Base-by-base conservation (phyloP, 805 yeast genomes). In the Lipomyces kockii region DNA sequence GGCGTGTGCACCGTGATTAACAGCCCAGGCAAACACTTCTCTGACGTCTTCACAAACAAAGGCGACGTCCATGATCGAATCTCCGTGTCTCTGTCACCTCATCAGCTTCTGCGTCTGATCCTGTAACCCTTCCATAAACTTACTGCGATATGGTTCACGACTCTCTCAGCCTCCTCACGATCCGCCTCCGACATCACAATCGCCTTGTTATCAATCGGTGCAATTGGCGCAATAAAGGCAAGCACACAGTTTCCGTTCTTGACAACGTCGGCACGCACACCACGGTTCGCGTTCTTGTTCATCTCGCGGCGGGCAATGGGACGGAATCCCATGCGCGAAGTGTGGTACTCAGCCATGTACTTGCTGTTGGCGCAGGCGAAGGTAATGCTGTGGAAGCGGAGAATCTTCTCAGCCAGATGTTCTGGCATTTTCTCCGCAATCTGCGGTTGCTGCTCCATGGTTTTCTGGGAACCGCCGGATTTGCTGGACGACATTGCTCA, bases 41-140 rank as follows among this genome's bases (percentile, higher is more conserved):
- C 79, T 82, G 12, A 85, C 85, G 71, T 87, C 80, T 3, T 77
- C 79, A 0, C 90, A 94, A n/a, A 74, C 75, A 72, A 91, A 88
- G 0, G 91, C 84, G 11, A 91, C 85, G 74, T 91, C 95, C 76
- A 86, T 86, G n/a, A 91, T 91, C 4, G 91, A 90, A 74, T 90
- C 93, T 0, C 96, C 94, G 76, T 91, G 97, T 4, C 72, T 76
- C 66, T 64, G 55, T 27, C n/a, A 69, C 20, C 14, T 20, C 57
- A 37, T 52, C 11, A 35, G 22, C n/a, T 22, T 37, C 54, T 39
- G 43, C 49, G 14, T 6, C 12, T 35, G 29, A 9, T 39, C 12
- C 5, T 46, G 29, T 9, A 34, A 27, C 29, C 9, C 2, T 32
- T 20, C 2, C 14, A 27, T n/a, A 22, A 32, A 4, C 60, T 55